These are phyloP conservation scores for Cruciata laevipes DNA, from an alignment of 257 asterid genomes.

Conservation along the genomic window DNA sequence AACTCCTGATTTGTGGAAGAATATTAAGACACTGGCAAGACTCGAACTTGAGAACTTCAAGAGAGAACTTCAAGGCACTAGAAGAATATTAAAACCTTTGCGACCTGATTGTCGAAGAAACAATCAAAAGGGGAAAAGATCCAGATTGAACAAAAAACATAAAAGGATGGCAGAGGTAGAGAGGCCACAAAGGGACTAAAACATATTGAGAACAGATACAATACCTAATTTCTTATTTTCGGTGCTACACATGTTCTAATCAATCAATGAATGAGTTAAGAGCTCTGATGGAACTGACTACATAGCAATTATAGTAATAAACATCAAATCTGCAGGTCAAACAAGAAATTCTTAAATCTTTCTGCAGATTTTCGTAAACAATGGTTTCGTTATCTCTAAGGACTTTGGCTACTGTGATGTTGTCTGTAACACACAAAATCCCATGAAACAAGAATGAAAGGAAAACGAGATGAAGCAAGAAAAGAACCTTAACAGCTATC, in stretches of 20 bases:
- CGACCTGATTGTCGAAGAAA: too few relatives aligned
- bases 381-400: conserved; percentile 30
- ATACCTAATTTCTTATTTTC: not conserved
- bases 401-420: not conserved
- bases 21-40: too few relatives aligned
- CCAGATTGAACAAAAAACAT: not conserved
- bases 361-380: too few relatives aligned
- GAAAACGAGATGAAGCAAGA: not conserved
- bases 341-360: too few relatives aligned
- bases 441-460: not conserved
- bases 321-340: not conserved
- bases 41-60: too few relatives aligned
- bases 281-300: not conserved
- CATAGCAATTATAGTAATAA: not conserved
- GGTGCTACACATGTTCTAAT: not conserved
- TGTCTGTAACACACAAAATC: conserved; percentile 5
- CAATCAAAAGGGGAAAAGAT: not conserved
- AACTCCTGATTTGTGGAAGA: too few relatives aligned
- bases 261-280: not conserved
- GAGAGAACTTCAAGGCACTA: too few relatives aligned
- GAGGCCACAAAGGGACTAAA: not conserved
- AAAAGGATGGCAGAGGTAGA: not conserved
- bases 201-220: not conserved
- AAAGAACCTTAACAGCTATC: not conserved
- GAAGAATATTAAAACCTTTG: too few relatives aligned